Percentiles rank a stretch among this genome's conserved stretches.
Evolutionary conservation across 1,139 yeast species (phyloP).

Genomic region (Entelexis sorbosivorans): DNA sequence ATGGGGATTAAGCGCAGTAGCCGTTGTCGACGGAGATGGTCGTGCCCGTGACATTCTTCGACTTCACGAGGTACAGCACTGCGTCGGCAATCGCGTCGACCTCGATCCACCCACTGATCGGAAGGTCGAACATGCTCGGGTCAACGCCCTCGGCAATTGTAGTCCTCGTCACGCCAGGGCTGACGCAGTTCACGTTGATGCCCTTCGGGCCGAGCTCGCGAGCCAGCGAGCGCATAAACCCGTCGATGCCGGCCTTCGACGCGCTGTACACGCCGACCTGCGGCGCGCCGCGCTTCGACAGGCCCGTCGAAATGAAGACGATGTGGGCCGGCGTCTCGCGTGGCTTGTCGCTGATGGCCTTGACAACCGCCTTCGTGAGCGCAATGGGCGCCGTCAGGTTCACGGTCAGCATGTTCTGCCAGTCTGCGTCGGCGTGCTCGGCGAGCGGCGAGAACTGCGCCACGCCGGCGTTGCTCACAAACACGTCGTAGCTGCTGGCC

Average conservation of each 20-base stretch:
- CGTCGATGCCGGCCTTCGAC: not conserved
- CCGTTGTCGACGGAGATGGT: not conserved
- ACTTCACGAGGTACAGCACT: not conserved
- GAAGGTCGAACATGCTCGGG: not conserved
- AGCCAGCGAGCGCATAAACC: not conserved
- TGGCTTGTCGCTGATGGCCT: not conserved
- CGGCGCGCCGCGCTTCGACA: not conserved
- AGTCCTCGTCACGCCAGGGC: not conserved
- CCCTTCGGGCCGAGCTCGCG: not conserved
- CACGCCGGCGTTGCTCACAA: not conserved
- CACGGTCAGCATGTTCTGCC: not conserved
- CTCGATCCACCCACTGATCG: not conserved
- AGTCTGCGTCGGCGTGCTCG: not conserved
- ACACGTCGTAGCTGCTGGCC: not conserved
- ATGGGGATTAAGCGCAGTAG: too few relatives aligned
- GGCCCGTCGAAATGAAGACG: not conserved
- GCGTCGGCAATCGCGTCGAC: not conserved
- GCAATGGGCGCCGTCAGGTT: not conserved
- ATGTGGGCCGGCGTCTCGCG: not conserved
- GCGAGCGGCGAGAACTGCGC: not conserved
- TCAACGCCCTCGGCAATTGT: not conserved
- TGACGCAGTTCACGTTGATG: not conserved
- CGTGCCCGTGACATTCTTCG: not conserved
- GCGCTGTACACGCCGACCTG: not conserved
- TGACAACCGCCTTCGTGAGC: not conserved